These are phyloP conservation scores for Apophysomyces elegans DNA, from an alignment of 371 early-diverging fungal species.

Conservation along the genomic window DNA sequence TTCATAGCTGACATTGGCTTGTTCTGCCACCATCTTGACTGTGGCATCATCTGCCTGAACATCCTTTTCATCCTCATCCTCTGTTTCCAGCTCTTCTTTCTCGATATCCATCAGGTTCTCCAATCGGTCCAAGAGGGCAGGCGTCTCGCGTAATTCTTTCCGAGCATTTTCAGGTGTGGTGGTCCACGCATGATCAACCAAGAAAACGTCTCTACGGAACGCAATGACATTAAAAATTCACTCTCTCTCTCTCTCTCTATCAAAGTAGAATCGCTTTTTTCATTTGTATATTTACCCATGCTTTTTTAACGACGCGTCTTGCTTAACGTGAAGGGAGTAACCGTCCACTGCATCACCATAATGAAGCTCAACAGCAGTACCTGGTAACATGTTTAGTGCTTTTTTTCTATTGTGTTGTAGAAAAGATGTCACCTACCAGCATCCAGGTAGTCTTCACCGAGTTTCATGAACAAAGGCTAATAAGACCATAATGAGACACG, in stretches of 20 bases:
- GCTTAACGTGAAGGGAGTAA: slow-evolving; percentile 63
- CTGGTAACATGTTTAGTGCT: slow-evolving; percentile 14
- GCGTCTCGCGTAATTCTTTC: slow-evolving; percentile 56
- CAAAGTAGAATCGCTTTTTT: no score
- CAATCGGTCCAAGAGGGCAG: slow-evolving; percentile 62
- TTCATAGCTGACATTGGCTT: slow-evolving; percentile 60
- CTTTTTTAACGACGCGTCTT: slow-evolving; percentile 51
- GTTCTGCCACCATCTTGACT: slow-evolving; percentile 60
- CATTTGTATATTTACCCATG: slow-evolving; percentile 43
- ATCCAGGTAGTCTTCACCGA: slow-evolving; percentile 64
- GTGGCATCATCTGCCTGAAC: slow-evolving; percentile 44
- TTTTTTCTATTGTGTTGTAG: background rate
- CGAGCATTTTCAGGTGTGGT: slow-evolving; percentile 63
- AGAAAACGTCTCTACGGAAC: slow-evolving; percentile 58
- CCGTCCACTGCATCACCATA: slow-evolving; percentile 59
- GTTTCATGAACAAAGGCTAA: slow-evolving; percentile 63
- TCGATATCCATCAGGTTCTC: slow-evolving; percentile 67
- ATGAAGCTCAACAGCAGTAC: slow-evolving; percentile 55
- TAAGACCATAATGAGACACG: background rate
- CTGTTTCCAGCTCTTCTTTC: slow-evolving; percentile 42
- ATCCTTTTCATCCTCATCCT: slow-evolving; percentile 37
- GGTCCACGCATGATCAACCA: slow-evolving; percentile 79
- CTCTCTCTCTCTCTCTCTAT: no score
- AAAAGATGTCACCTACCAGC: slow-evolving; percentile 45
- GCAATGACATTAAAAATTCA: background rate